These are phyloP conservation scores for Colletotrichum sublineola DNA, from an alignment of 2,329 filamentous ascomycete species.

Conservation along the genomic window DNA sequence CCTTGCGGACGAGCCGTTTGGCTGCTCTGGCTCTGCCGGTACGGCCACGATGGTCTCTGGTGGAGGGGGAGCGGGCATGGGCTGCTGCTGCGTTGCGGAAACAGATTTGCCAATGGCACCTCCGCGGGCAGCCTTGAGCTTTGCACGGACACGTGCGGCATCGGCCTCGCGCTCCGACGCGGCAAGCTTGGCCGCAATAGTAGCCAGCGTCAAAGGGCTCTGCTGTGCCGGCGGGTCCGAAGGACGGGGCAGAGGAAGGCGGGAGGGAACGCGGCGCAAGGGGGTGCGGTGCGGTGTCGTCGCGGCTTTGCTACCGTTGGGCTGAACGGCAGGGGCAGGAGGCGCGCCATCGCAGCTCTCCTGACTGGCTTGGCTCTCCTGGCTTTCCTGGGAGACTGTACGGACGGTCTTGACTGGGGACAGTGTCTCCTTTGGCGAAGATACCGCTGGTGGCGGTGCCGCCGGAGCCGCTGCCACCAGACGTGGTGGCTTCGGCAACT, in stretches of 20 bases:
- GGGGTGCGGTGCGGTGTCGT: slow-evolving; percentile 37
- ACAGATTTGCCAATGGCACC: slow-evolving; percentile 46
- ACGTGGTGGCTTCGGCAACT: slow-evolving; percentile 34
- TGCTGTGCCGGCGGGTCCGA: slow-evolving; percentile 61
- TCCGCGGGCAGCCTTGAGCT: slow-evolving; percentile 68
- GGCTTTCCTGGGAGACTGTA: slow-evolving; percentile 35
- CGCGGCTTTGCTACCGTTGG: slow-evolving; percentile 32
- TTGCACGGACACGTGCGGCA: slow-evolving; percentile 72
- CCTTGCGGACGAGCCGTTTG: background rate
- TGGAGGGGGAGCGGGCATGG: slow-evolving; percentile 42
- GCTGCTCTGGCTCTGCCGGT: slow-evolving; percentile 16
- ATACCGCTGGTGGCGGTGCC: background rate
- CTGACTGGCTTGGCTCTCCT: slow-evolving; percentile 19
- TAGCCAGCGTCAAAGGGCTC: slow-evolving; percentile 71
- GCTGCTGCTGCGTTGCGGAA: slow-evolving; percentile 47
- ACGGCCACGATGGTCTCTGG: slow-evolving; percentile 29
- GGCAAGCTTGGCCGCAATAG: slow-evolving; percentile 73
- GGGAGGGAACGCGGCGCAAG: slow-evolving; percentile 48
- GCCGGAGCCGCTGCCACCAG: slow-evolving; percentile 23
- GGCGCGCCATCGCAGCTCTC: slow-evolving; percentile 45
- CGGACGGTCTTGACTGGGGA: slow-evolving; percentile 19
- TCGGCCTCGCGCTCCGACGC: slow-evolving; percentile 75
- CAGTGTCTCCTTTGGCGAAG: slow-evolving; percentile 4
- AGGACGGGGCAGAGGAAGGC: slow-evolving; percentile 53
- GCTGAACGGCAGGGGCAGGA: slow-evolving; percentile 41